These are phyloP conservation scores for Gaillardinia entomophila DNA, from an alignment of 805 yeast genomes.

Conservation along the genomic window DNA sequence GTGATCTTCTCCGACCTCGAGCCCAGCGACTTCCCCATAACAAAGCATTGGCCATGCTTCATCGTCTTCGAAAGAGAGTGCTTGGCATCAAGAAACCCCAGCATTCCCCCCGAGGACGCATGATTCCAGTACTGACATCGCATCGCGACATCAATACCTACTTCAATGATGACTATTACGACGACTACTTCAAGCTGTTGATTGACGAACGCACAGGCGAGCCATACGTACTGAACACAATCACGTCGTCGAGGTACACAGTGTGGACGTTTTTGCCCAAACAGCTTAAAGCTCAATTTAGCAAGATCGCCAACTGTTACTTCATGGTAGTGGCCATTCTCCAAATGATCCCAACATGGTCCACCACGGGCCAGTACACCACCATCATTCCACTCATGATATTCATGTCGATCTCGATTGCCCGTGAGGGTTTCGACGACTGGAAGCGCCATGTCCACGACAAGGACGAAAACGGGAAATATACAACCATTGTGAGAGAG, in stretches of 20 bases:
- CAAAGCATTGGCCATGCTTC: too few species aligned
- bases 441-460: slow-evolving; percentile 82
- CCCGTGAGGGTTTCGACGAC: slow-evolving; percentile 93
- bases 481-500: slow-evolving; percentile 24
- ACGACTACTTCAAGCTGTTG: slow-evolving; percentile 21
- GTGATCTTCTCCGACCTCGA: too few species aligned
- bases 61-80: too few species aligned
- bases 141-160: slow-evolving; percentile 25
- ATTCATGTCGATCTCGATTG: slow-evolving; percentile 83
- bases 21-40: too few species aligned
- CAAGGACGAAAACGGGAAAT: slow-evolving; percentile 66
- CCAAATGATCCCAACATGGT: slow-evolving; percentile 96
- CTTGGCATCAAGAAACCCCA: slow-evolving; percentile 43
- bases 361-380: slow-evolving; percentile 93
- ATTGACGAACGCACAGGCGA: slow-evolving; percentile 65
- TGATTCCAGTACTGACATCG: slow-evolving; percentile 58
- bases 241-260: slow-evolving; percentile 86
- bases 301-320: slow-evolving; percentile 87
- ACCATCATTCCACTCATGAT: slow-evolving; percentile 85
- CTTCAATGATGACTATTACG: slow-evolving; percentile 24
- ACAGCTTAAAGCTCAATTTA: slow-evolving; percentile 85
- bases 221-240: slow-evolving; percentile 60
- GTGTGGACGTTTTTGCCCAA: slow-evolving; percentile 78
- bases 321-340: slow-evolving; percentile 84
- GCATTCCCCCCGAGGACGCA: slow-evolving; percentile 64